These are phyloP conservation scores for Trypanosoma conorhini DNA, from an alignment of 208 protist genomes.

Conservation along the genomic window DNA sequence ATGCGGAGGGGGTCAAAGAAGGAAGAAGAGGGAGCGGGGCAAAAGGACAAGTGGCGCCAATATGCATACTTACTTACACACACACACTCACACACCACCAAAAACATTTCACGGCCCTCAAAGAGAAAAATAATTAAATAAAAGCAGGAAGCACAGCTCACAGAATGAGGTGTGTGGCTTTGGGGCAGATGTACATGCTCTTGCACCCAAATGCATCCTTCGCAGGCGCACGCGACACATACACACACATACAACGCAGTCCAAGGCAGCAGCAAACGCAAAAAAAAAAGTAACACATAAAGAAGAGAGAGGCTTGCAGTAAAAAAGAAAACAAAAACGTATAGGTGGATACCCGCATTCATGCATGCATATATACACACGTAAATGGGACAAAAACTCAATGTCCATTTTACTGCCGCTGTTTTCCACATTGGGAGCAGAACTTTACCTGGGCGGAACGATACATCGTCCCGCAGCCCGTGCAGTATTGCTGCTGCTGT, in stretches of 20 bases:
- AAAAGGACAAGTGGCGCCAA: conserved; percentile 15
- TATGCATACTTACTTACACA: not conserved
- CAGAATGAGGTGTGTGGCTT: too few relatives aligned
- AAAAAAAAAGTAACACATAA: not conserved
- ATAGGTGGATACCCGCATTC: not conserved
- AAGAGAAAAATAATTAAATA: conserved; percentile 25
- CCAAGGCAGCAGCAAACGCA: not conserved
- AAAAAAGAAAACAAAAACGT: conserved; percentile 22
- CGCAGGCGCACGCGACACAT: not conserved
- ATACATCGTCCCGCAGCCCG: conserved; percentile 54
- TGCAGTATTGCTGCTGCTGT: conserved; percentile 35
- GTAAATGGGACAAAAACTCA: conserved; percentile 4
- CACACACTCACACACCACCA: not conserved
- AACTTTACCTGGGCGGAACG: conserved; percentile 46
- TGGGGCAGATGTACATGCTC: conserved; percentile 11
- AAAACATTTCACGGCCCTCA: not conserved
- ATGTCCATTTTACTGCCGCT: conserved; percentile 20
- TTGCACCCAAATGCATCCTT: not conserved
- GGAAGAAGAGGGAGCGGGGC: conserved; percentile 10
- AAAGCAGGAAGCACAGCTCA: not conserved
- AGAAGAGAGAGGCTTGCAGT: not conserved
- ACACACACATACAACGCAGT: not conserved
- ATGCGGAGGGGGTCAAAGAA: not conserved
- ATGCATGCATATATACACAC: conserved; percentile 6
- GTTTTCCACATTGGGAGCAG: conserved; percentile 56